Base-by-base conservation (phyloP, 176 grass and related monocot genomes). In the Phragmites australis region DNA sequence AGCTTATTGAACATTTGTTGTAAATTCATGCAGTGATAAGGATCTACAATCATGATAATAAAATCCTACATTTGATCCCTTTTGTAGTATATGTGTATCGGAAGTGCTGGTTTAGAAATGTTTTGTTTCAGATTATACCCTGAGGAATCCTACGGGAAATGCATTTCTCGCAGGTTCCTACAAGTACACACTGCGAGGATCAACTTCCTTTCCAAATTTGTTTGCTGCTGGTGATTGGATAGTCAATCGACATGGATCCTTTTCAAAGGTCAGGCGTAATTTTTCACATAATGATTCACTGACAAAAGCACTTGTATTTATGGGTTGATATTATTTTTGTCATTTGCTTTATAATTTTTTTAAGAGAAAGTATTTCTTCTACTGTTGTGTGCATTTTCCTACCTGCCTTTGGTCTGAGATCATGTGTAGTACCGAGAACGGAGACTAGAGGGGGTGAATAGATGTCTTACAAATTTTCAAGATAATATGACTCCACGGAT, bases 141-240 rank as follows among this genome's bases (percentile, higher is more conserved):
- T 48, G 41, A 49, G 9, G 48, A 72, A 68, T 68, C 22, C 10
- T 46, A 47, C n/a, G 29, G 39, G 18, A 60, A 83, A 39, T 82
- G 9, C 44, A 62, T 79, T 40, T 65, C 73, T 53, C 65, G 63
- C 84, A 97, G 94, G 94, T 90, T 91, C 89, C 51, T 93, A 97
- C 72, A 91, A 72, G 71, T 79, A 86, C 74, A 93, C 80, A 76
- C 45, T 88, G 66, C 82, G 94, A 74, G 91, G 91, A 49, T 87
- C 94, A 44, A 90, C 89, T 59, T 84, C 86, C 40, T 75, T 97
- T 68, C 84, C 89, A 70, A 97, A 97, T 86, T 90, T 97, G 42
- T 97, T 97, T 83, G 75, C 91, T 78, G 84, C 89, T 39, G 89
- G 91, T 70, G 91, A 97, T 77, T 97, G 94, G 94, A 97, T 97